Evolutionary conservation across 148 eudicot genomes (phyloP), one percentile per base, ranked within the genome.

Genomic region (Spergularia bocconei): DNA sequence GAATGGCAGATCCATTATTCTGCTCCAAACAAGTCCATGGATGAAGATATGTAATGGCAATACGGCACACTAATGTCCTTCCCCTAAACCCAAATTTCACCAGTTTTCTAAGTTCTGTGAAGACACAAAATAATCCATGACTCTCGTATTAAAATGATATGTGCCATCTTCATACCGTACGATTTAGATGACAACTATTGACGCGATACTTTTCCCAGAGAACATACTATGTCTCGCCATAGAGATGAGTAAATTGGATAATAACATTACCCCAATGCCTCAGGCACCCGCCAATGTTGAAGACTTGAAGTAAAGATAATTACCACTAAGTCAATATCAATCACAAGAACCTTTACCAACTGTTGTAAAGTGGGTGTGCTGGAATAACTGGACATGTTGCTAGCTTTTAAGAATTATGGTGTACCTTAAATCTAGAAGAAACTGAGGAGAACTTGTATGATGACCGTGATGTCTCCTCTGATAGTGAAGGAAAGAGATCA

Each of bases 401-500:
- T 62, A 15, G 38, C 41, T 48, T 36, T 69, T 41, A 10, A 25
- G 15, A 69, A 71, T 60, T 13, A 68, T 19, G 72, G 44, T 73
- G 73, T 77, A 95, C 99, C 99, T 95, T 95, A 71, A 95, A 95
- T 70, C 99, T 86, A 59, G 93, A 82, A 76, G 97, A 89, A 74
- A 95, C 97, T 17, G 99, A 95, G 52, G 99, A 88, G 72, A 95
- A 95, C 81, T 90, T 95, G 91, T 90, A 95, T 17, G 99, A 95
- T 56, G 99, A 95, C 71, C 97, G 90, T 36, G 96, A 82, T 21
- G 98, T 78, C 79, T 90, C 97, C 81, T 90, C 97, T 14, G 94
- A 85, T 53, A 89, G 48, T 50, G 86, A 77, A 63, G 91, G 87
- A 72, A 92, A 95, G 71, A 95, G 96, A 71, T 88, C 91, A 73